Conservation (phyloP, 768 basidiomycete species). For the Boletus reticuloceps region DNA sequence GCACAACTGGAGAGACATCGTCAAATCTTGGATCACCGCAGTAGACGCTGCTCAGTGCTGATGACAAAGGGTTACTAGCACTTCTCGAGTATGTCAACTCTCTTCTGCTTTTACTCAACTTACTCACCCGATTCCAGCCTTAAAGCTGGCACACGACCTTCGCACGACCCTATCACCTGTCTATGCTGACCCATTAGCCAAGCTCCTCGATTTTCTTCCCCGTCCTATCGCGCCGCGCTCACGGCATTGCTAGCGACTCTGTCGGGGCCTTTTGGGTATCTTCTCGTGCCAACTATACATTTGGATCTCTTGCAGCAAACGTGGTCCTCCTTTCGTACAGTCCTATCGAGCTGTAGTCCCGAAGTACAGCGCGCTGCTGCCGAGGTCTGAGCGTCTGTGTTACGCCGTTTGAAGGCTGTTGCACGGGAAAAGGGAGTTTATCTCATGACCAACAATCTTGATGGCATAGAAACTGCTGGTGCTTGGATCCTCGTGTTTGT, state of each 20-base stretch:
- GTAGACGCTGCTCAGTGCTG: slow-evolving; percentile 53
- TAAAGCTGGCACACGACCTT: slow-evolving; percentile 72
- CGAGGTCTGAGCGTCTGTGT: slow-evolving; percentile 82
- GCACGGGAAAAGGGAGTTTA: slow-evolving; percentile 54
- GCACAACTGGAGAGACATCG: slow-evolving; percentile 73
- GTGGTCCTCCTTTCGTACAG: slow-evolving; percentile 52
- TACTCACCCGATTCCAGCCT: slow-evolving; percentile 44
- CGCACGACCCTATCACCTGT: slow-evolving; percentile 70
- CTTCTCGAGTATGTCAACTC: slow-evolving; percentile 65
- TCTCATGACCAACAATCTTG: slow-evolving; percentile 50
- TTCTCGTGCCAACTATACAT: slow-evolving; percentile 63
- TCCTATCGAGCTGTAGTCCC: slow-evolving; percentile 57
- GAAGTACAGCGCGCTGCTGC: slow-evolving; percentile 78
- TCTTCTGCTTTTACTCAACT: neutral
- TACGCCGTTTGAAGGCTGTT: slow-evolving; percentile 67
- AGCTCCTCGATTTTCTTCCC: slow-evolving; percentile 55
- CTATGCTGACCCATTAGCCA: slow-evolving; percentile 53
- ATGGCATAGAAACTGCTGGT: slow-evolving; percentile 56
- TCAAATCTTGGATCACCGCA: slow-evolving; percentile 62
- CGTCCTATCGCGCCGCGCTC: slow-evolving; percentile 55
- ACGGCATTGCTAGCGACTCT: slow-evolving; percentile 67
- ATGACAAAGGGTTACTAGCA: slow-evolving; percentile 72
- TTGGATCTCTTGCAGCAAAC: slow-evolving; percentile 53
- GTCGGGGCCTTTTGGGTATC: slow-evolving; percentile 66
- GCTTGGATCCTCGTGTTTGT: slow-evolving; percentile 77